These are phyloP conservation scores for Tilletia walkeri DNA, from an alignment of 1,284 basidiomycete species.

Conservation along the genomic window DNA sequence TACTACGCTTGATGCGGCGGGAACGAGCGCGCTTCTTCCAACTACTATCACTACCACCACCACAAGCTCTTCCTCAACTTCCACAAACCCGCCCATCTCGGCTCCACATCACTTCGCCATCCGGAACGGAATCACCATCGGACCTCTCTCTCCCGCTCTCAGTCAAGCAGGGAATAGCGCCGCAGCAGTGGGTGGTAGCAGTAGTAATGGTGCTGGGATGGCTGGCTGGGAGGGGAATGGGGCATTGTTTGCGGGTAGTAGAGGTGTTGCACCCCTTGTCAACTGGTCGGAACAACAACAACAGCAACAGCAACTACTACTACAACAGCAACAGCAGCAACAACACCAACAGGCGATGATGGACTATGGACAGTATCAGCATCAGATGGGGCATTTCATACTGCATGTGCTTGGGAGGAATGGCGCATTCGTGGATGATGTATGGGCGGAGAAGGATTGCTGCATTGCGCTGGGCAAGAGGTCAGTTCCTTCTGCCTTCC, in stretches of 20 bases:
- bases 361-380: slow-evolving; percentile 53
- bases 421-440: slow-evolving; percentile 95
- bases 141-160: background rate
- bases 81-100: too few relatives aligned
- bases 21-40: too few relatives aligned
- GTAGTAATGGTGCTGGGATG: too few relatives aligned
- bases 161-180: too few relatives aligned
- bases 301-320: background rate
- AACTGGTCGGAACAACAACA: slow-evolving; percentile 17
- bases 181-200: too few relatives aligned
- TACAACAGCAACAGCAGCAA: background rate
- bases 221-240: background rate
- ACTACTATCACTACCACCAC: too few relatives aligned
- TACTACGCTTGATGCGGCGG: too few relatives aligned
- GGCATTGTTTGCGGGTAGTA: background rate
- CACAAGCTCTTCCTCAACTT: too few relatives aligned
- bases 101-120: background rate
- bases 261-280: slow-evolving; percentile 23
- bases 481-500: slow-evolving; percentile 18
- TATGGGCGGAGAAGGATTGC: slow-evolving; percentile 85
- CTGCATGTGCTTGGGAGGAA: slow-evolving; percentile 89
- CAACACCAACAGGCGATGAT: slow-evolving; percentile 60
- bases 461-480: slow-evolving; percentile 62
- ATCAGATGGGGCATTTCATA: slow-evolving; percentile 72
- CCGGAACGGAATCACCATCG: slow-evolving; percentile 2